phyloP scores from a whole-genome alignment of 768 basidiomycete species.

The Neoboletus magnificus region DNA sequence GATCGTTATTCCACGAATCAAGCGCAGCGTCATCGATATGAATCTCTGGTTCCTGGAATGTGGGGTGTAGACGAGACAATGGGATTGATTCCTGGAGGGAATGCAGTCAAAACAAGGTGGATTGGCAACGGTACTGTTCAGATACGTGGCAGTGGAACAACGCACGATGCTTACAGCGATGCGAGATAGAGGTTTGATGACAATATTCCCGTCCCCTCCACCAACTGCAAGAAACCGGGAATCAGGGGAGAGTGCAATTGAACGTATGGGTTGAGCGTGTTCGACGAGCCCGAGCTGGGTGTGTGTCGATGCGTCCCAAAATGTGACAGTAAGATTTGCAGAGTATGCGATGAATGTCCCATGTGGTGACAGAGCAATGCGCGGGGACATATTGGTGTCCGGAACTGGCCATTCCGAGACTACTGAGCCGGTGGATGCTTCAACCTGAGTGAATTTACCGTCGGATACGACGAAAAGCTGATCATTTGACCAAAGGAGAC shows the following conservation, averaged over 20 bases:
- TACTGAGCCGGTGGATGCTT: no score
- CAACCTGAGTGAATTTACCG: no score
- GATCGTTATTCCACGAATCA: no score
- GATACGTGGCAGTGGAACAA: neutral
- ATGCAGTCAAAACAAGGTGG: neutral
- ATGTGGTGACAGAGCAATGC: no score
- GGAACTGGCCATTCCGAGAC: no score
- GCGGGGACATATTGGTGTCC: neutral
- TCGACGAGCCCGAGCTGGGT: neutral
- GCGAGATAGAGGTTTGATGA: neutral
- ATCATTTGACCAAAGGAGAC: constrained; percentile 1
- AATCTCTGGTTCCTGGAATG: neutral
- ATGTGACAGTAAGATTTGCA: neutral
- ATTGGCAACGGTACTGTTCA: no score
- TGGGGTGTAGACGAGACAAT: neutral
- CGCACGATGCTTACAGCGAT: neutral
- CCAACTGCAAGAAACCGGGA: neutral
- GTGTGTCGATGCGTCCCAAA: neutral
- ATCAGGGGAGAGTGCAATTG: neutral
- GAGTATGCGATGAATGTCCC: neutral
- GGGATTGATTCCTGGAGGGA: no score
- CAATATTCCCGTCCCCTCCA: neutral
- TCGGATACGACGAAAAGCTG: no score
- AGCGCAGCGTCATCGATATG: no score
- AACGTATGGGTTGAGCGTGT: neutral